Conservation (phyloP, 257 asterid species). For the Petunia axillaris region DNA sequence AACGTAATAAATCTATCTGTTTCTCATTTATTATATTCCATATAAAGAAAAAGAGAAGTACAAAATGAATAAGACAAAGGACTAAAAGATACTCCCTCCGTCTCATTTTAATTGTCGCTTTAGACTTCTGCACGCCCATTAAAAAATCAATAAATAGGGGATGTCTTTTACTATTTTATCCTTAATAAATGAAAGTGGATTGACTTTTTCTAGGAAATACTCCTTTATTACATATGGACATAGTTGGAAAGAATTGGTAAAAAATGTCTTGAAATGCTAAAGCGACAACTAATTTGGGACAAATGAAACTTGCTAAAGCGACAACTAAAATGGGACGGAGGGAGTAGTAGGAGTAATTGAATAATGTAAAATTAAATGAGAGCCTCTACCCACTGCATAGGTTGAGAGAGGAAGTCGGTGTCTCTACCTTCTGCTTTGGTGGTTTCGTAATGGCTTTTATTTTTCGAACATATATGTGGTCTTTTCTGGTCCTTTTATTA, state of each 20-base stretch:
- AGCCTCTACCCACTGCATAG: not conserved
- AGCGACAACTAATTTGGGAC: no score
- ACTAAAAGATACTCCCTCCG: not conserved
- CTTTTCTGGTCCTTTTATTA: not conserved
- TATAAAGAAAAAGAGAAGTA: not conserved
- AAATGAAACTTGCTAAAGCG: no score
- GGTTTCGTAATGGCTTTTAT: not conserved
- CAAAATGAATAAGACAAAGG: conserved; percentile 13
- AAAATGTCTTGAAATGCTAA: no score
- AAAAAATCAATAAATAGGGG: no score
- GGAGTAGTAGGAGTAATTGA: not conserved
- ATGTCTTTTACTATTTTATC: no score
- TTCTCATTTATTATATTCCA: not conserved
- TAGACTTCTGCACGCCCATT: no score
- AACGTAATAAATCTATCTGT: not conserved
- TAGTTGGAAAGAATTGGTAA: no score
- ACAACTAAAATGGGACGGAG: no score
- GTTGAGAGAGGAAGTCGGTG: conserved; percentile 17
- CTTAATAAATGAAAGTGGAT: no score
- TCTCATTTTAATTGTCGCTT: no score
- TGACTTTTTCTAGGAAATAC: no score
- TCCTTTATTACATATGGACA: no score
- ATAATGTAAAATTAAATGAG: conserved; percentile 1
- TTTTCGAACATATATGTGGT: conserved; percentile 13
- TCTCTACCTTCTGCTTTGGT: conserved; percentile 22